These are phyloP conservation scores for Penicillium glabrum DNA, from an alignment of 2,329 filamentous ascomycete genomes.

Conservation along the genomic window DNA sequence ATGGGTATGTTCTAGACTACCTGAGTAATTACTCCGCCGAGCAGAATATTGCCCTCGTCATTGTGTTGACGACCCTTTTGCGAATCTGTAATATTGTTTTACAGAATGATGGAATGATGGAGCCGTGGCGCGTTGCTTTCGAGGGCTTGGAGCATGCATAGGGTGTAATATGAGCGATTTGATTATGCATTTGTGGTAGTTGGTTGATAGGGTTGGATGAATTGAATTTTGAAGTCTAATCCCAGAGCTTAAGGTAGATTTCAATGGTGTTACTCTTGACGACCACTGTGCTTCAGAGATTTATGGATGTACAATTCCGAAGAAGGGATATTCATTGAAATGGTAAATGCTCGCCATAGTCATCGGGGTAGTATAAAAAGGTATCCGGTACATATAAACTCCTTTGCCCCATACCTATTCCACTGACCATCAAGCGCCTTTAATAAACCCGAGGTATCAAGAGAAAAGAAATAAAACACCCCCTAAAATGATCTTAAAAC, in stretches of 20 bases:
- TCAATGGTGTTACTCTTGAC: neutral
- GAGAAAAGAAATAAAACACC: neutral
- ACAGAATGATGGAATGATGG: neutral
- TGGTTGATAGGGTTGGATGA: neutral
- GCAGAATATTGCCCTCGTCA: neutral
- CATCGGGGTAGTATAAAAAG: neutral
- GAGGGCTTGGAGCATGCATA: neutral
- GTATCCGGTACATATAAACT: neutral
- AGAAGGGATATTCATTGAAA: neutral
- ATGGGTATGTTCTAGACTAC: constrained; percentile 18
- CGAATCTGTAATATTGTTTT: neutral
- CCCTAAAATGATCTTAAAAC: constrained; percentile 24
- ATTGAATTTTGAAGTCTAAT: neutral
- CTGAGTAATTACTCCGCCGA: neutral
- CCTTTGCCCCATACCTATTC: constrained; percentile 1
- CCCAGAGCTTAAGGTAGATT: no score
- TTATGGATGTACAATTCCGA: no score
- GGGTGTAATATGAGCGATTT: neutral
- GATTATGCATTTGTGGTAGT: neutral
- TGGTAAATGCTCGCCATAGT: neutral
- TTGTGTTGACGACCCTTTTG: neutral
- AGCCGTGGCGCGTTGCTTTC: neutral
- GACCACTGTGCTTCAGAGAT: no score
- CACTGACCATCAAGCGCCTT: neutral
- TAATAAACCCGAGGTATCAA: constrained; percentile 1